phyloP scores from a whole-genome alignment of 352 stramenopile genomes.

The Pythium aquatile region DNA sequence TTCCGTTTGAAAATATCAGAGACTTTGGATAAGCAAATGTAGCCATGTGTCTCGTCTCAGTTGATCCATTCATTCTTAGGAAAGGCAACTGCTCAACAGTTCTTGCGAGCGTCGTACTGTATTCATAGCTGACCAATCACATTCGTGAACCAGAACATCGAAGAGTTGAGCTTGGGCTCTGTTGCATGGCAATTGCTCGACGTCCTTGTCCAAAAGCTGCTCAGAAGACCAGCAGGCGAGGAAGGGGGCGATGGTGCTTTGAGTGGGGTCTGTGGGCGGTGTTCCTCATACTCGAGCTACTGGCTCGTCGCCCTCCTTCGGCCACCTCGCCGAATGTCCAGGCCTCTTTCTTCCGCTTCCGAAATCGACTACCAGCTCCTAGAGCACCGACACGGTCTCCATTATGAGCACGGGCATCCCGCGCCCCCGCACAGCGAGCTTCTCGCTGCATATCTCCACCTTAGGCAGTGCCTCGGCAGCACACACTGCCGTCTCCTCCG shows the following conservation, averaged over 20 bases:
- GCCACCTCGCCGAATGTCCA: neutral
- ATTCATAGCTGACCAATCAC: neutral
- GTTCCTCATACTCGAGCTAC: neutral
- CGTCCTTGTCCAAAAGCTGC: neutral
- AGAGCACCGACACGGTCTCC: neutral
- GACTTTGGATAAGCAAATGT: neutral
- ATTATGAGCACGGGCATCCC: slow-evolving; percentile 27
- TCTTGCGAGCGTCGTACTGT: neutral
- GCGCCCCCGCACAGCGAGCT: slow-evolving; percentile 21
- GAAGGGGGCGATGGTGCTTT: neutral
- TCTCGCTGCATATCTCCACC: slow-evolving; percentile 30
- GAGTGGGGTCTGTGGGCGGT: too few species aligned
- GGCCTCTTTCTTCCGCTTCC: neutral
- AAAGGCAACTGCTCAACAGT: neutral
- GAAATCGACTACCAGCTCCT: neutral
- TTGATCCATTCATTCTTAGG: neutral
- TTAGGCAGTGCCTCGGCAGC: neutral
- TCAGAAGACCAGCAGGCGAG: slow-evolving; percentile 3
- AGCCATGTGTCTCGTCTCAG: neutral
- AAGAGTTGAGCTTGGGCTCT: too few species aligned
- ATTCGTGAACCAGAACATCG: neutral
- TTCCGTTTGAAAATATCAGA: neutral
- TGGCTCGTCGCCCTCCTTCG: neutral
- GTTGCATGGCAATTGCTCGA: neutral
- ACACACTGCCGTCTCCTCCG: neutral